Evolutionary conservation across 2,329 filamentous ascomycete genomes (phyloP), one percentile per base, ranked within the genome.

Genomic region (Xylaria sp.): DNA sequence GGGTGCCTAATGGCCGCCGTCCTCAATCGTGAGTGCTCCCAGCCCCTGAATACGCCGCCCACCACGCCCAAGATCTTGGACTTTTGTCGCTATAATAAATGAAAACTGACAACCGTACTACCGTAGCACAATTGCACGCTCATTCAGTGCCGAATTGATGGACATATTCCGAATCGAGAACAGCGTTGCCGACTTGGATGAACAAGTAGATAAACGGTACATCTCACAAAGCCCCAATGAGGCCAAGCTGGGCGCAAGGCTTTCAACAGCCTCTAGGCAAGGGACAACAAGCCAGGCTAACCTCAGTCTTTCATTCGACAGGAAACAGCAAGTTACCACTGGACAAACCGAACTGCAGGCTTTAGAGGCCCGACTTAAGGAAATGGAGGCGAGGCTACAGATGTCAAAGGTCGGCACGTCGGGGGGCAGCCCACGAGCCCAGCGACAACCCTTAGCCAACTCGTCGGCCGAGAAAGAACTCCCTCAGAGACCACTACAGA

Each of bases 161-260:
- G 91, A 93, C 78, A 91, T 97, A 74, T 97, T 97, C 84, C 91
- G 92, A 76, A 90, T 97, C 77, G 93, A 96, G 74, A 91, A 90
- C 80, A 91, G 90, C 73, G 78, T 96, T 66, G 88, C 91, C 76
- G 87, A 91, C 70, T 86, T 97, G 41, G 89, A 92, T 76, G 86
- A 91, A 78, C 88, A 91, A 73, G 89, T 97, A 68, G 87, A 93
- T 78, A 87, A 93, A 80, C 95, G 94, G 94, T 97, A 84, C 77
- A 90, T 82, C 68, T 57, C 67, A 69, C 65, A 46, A 15, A 53
- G 18, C 30, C 30, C 20, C 4, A 45, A 60, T n/a, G 20, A 34
- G 50, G 59, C 59, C 30, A n/a, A 30, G 52, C 52, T 63, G 41
- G 50, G 48, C 36, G 12, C 50, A 6, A 43, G 34, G n/a, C 32